A percentile compares a stretch with the other conserved stretches of the same genome.
Conservation (phyloP, 495 filamentous ascomycete species). For the Penicillium silybi region DNA sequence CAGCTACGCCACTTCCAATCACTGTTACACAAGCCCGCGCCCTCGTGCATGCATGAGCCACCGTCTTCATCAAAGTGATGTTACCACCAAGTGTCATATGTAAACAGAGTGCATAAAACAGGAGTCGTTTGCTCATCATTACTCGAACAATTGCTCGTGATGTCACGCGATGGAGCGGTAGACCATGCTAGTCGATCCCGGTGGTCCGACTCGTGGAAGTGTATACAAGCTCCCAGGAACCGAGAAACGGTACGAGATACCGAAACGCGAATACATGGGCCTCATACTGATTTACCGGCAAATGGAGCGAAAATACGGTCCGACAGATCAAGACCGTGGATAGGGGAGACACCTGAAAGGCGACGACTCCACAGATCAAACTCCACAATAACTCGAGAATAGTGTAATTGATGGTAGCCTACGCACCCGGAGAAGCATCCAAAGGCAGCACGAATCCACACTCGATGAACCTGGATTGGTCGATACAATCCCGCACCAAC, state of each 20-base stretch:
- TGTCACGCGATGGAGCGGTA: background rate
- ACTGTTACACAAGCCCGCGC: background rate
- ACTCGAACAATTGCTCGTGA: background rate
- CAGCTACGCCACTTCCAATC: constrained; percentile 3
- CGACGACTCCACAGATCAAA: constrained; percentile 1
- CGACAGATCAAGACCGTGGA: too few species aligned
- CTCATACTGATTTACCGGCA: background rate
- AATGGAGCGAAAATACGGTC: background rate
- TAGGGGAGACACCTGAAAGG: background rate
- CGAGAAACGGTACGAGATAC: constrained; percentile 4
- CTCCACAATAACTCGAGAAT: constrained; percentile 3
- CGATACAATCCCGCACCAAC: constrained; percentile 15
- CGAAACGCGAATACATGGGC: background rate
- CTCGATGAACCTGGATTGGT: constrained; percentile 8
- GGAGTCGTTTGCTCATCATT: background rate
- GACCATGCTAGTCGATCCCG: background rate
- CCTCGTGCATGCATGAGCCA: background rate
- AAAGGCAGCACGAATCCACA: background rate
- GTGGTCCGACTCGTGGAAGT: too few species aligned
- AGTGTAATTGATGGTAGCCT: constrained; percentile 2
- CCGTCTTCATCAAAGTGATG: background rate
- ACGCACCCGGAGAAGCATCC: constrained; percentile 12
- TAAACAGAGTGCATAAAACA: background rate
- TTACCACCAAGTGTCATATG: background rate
- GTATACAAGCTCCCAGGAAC: too few species aligned